Conservation (phyloP, 805 yeast species). For the Ogataea glucozyma region DNA sequence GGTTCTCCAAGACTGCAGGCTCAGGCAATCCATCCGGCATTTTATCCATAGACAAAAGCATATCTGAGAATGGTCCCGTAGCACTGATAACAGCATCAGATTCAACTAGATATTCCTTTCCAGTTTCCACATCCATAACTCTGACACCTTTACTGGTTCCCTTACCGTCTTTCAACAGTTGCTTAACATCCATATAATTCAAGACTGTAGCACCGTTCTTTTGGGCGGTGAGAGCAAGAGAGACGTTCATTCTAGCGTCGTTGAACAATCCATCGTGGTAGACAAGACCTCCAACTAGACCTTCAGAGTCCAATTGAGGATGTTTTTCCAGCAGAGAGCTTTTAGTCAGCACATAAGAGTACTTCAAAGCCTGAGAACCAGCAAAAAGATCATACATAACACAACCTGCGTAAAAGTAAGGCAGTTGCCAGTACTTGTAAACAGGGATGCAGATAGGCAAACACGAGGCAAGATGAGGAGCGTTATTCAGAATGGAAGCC, state of each 20-base stretch:
- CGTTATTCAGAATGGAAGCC: slow-evolving; percentile 81
- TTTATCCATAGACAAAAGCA: slow-evolving; percentile 82
- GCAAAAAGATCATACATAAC: slow-evolving; percentile 92
- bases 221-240: slow-evolving; percentile 83
- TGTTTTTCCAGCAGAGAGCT: slow-evolving; percentile 69
- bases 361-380: slow-evolving; percentile 80
- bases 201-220: slow-evolving; percentile 86
- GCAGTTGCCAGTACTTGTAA: slow-evolving; percentile 93
- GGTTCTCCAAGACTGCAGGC: slow-evolving; percentile 36
- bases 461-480: slow-evolving; percentile 85
- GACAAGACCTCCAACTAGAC: slow-evolving; percentile 85
- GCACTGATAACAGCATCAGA: slow-evolving; percentile 85
- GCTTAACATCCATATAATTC: slow-evolving; percentile 82
- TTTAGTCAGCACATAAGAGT: slow-evolving; percentile 70
- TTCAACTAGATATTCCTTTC: slow-evolving; percentile 56
- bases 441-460: slow-evolving; percentile 96
- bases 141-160: slow-evolving; percentile 72
- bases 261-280: slow-evolving; percentile 96
- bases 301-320: slow-evolving; percentile 79
- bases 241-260: slow-evolving; percentile 86
- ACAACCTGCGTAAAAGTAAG: slow-evolving; percentile 90
- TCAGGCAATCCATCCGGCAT: slow-evolving; percentile 61
- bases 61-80: slow-evolving; percentile 91
- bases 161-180: slow-evolving; percentile 62
- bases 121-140: slow-evolving; percentile 72